Conservation (phyloP, 805 yeast species). For the Starmera quercuum region DNA sequence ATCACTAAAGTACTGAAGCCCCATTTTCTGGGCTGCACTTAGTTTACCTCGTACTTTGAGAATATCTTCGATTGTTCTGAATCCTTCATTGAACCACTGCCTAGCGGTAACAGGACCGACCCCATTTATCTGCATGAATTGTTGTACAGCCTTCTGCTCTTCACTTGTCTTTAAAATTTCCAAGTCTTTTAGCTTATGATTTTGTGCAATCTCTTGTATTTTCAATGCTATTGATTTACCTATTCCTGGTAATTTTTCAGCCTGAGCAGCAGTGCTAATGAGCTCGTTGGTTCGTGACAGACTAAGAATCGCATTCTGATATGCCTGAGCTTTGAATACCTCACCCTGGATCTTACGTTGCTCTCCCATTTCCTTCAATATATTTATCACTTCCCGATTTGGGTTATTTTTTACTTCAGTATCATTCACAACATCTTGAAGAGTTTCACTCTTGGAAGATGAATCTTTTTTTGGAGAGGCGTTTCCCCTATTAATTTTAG, state of each 20-base stretch:
- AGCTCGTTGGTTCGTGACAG: constrained; percentile 20
- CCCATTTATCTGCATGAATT: constrained; percentile 37
- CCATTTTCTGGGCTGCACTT: constrained; percentile 25
- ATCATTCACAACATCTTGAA: too few species aligned
- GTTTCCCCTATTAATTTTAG: constrained; percentile 5
- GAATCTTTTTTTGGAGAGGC: neutral
- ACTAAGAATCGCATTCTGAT: constrained; percentile 35
- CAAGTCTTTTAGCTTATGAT: constrained; percentile 23
- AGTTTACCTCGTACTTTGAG: constrained; percentile 20
- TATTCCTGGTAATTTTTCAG: constrained; percentile 30
- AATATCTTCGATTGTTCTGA: constrained; percentile 31
- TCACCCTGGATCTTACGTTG: constrained; percentile 22
- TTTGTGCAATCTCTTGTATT: constrained; percentile 37
- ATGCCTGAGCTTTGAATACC: constrained; percentile 31
- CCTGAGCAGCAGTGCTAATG: constrained; percentile 30
- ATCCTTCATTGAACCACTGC: constrained; percentile 31
- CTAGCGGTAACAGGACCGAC: constrained; percentile 38
- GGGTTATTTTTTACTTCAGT: too few species aligned
- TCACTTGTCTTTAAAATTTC: constrained; percentile 18
- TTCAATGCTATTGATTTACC: constrained; percentile 34
- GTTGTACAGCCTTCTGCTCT: constrained; percentile 17
- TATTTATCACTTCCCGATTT: constrained; percentile 12
- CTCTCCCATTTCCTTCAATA: constrained; percentile 14
- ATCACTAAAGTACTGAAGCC: constrained; percentile 39
- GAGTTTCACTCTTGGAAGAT: too few species aligned